A percentile compares a stretch with the other conserved stretches of the same genome.
Evolutionary conservation across 202 grass and related monocot genomes (phyloP).

Genomic region (Tripidium arundinaceum): DNA sequence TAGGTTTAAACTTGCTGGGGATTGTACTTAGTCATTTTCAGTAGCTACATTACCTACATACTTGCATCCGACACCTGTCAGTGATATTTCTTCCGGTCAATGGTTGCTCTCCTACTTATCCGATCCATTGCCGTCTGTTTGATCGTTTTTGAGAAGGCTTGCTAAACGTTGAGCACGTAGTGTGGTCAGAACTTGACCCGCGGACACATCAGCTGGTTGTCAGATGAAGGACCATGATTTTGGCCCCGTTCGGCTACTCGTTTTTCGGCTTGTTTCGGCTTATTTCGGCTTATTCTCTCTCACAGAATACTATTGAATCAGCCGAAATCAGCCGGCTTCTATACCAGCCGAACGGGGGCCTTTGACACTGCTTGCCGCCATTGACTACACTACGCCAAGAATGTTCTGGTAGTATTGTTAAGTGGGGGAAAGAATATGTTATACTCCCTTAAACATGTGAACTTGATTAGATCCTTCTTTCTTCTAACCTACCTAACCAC

Average conservation of each 20-base stretch:
- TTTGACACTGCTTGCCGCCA: too few species aligned
- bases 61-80: neutral
- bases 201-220: neutral
- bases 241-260: too few species aligned
- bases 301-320: too few species aligned
- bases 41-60: neutral
- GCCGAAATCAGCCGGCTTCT: too few species aligned
- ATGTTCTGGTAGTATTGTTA: neutral
- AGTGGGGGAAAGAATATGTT: neutral
- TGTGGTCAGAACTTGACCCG: neutral
- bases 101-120: neutral
- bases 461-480: neutral
- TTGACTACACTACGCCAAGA: too few species aligned
- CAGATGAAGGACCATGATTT: neutral
- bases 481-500: neutral
- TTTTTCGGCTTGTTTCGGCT: too few species aligned
- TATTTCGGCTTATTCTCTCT: too few species aligned
- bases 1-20: neutral
- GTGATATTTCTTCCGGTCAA: neutral
- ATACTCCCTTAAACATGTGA: neutral
- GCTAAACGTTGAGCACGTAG: neutral
- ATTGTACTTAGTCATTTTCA: neutral
- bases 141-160: neutral
- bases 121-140: neutral
- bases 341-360: too few species aligned